Base-by-base conservation (phyloP, 192 early-diverging fungal species). In the Backusella luteola region DNA sequence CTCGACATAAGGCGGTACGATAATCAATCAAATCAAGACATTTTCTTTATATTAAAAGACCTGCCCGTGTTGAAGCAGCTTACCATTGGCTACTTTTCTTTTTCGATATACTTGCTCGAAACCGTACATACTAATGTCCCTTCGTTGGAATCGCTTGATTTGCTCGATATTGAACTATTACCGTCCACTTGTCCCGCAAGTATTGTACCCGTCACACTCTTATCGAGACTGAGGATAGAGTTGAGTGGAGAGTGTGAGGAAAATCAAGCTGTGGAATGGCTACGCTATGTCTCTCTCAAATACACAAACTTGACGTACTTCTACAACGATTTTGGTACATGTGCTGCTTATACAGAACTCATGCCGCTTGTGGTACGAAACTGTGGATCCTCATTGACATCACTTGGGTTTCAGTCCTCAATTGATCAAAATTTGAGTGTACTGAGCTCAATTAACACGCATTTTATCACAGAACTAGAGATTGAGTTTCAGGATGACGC, bases 221-320 rank as follows among this genome's bases (percentile, higher is more conserved):
- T 56, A 23, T 8, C 5, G 7, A 56, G 21, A 21, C 21, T 56
- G 7, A 56, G 23, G 6, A 23, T 56, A 56, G n/a, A n/a, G 8
- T 0, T 8, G 6, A 4, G 6, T 8, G 1, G 7, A 0, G 6
- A 0, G 0, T 23, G 8, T 56, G 0, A 23, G 0, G 4, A 9
- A 6, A 2, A 26, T 1, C 6, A 2, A 4, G 19, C 0, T 7
- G 21, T 21, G 1, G 0, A 23, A 56, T 56, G 53, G 53, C 0
- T 56, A 56, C 6, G 53, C 2, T 56, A 56, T 23, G 23, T 26
- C 19, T 21, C 19, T 21, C 21, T 9, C 8, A 56, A 56, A 56
- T 56, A 56, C 4, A 56, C 53, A n/a, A 56, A 56, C 7, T 21
- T 56, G n/a, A 6, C 0, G 6, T 23, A 23, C 23, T 56, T 56